phyloP scores from a whole-genome alignment of 164 flowering plant genomes.

The Chimonanthus praecox region DNA sequence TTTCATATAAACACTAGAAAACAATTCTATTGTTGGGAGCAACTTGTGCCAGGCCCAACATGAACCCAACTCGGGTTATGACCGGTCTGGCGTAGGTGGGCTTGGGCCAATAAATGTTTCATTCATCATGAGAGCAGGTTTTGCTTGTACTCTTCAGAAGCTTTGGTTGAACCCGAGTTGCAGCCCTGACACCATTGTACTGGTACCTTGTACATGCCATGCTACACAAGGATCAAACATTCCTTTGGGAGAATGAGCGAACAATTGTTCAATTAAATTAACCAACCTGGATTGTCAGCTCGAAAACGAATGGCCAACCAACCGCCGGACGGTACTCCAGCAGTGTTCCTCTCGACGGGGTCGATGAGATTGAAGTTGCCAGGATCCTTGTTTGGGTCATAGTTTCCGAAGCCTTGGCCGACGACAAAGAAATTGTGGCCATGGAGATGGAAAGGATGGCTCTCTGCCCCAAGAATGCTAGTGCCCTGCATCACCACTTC shows the following conservation, averaged over 20 bases:
- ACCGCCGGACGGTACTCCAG: conserved; percentile 51
- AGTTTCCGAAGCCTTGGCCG: conserved; percentile 53
- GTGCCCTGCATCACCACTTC: conserved; percentile 59
- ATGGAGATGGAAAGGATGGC: conserved; percentile 58
- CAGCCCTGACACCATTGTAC: background rate
- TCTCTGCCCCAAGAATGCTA: conserved; percentile 44
- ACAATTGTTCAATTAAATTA: background rate
- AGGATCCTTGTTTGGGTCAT: conserved; percentile 36
- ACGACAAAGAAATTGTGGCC: conserved; percentile 53
- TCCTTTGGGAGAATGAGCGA: background rate
- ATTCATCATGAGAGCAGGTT: background rate
- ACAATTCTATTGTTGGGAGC: too few species aligned
- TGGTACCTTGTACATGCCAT: background rate
- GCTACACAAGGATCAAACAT: background rate
- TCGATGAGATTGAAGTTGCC: conserved; percentile 44
- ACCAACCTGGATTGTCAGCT: conserved; percentile 55
- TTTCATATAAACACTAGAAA: too few species aligned
- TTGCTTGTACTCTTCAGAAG: background rate
- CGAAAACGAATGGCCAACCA: conserved; percentile 56
- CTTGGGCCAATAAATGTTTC: background rate
- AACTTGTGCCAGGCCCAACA: too few species aligned
- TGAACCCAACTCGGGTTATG: too few species aligned
- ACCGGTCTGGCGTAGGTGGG: too few species aligned
- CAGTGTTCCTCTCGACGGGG: conserved; percentile 53
- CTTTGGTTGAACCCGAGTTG: background rate